Conservation (phyloP, 768 basidiomycete species). For the Calocybe indica region DNA sequence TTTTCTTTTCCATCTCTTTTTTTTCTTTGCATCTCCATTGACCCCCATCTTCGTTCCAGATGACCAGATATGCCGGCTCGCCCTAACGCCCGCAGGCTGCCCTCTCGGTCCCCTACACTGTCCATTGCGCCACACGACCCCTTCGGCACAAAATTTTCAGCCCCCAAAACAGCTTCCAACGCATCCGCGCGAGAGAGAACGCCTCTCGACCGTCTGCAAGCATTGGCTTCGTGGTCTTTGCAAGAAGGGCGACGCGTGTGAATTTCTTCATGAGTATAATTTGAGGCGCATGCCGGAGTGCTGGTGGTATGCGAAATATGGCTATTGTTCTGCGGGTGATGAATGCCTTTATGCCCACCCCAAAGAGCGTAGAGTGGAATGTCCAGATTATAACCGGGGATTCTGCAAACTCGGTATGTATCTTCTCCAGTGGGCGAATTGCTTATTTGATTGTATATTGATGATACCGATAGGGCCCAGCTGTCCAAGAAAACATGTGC, state of each 20-base stretch:
- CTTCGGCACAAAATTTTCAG: constrained; percentile 86
- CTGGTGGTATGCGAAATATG: constrained; percentile 98
- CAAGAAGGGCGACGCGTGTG: constrained; percentile 97
- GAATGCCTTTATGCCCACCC: constrained; percentile 97
- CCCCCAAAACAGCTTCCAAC: constrained; percentile 77
- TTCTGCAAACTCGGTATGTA: constrained; percentile 90
- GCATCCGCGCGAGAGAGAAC: constrained; percentile 79
- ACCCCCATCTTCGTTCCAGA: constrained; percentile 40
- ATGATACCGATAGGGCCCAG: constrained; percentile 52
- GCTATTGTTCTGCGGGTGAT: constrained; percentile 94
- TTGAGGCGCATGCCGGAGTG: constrained; percentile 97
- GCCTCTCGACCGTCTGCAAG: constrained; percentile 92
- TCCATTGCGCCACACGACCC: constrained; percentile 86
- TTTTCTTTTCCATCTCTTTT: background rate
- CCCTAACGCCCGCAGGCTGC: constrained; percentile 76
- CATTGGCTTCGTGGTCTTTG: constrained; percentile 98
- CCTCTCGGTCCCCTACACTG: constrained; percentile 91
- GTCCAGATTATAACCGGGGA: constrained; percentile 92
- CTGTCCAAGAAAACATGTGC: constrained; percentile 90
- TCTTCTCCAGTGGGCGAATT: background rate
- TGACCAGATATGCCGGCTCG: constrained; percentile 88
- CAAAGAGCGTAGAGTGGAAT: constrained; percentile 86
- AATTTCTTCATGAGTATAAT: constrained; percentile 99
- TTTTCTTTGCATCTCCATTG: background rate
- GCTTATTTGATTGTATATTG: background rate